These are phyloP conservation scores for Anethum foeniculum DNA, from an alignment of 140 eudicot species.

Conservation along the genomic window DNA sequence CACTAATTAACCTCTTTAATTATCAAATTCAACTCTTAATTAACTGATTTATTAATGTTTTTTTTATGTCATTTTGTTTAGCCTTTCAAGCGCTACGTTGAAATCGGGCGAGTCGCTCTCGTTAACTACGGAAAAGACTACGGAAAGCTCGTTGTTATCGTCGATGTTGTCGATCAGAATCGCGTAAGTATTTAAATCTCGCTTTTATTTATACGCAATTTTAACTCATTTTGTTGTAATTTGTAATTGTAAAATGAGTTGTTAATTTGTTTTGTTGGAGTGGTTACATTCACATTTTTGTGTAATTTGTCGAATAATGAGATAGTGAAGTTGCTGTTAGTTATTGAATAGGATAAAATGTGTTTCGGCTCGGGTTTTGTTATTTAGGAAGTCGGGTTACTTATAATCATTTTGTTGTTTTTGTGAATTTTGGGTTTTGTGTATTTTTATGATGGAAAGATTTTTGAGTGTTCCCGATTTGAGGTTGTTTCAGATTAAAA, in stretches of 20 bases:
- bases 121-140: slow-evolving; percentile 10
- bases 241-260: background rate
- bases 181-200: background rate
- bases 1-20: background rate
- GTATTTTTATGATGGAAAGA: background rate
- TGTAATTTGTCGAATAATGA: background rate
- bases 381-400: background rate
- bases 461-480: background rate
- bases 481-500: background rate
- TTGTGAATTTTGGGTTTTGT: background rate
- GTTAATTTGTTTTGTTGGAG: too few relatives aligned
- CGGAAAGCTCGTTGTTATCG: background rate
- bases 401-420: background rate
- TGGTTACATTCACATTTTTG: background rate
- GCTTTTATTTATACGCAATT: background rate
- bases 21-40: background rate
- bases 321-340: background rate
- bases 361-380: background rate
- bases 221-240: background rate
- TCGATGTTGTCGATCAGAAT: slow-evolving; percentile 8
- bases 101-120: slow-evolving; percentile 7
- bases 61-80: background rate
- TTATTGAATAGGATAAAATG: background rate
- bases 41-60: background rate
- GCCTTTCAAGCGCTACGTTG: slow-evolving; percentile 11